Percentiles rank a stretch among this genome's conserved stretches.
Evolutionary conservation across 1,139 yeast species (phyloP).

Genomic region (Scheffersomyces parashehatae): DNA sequence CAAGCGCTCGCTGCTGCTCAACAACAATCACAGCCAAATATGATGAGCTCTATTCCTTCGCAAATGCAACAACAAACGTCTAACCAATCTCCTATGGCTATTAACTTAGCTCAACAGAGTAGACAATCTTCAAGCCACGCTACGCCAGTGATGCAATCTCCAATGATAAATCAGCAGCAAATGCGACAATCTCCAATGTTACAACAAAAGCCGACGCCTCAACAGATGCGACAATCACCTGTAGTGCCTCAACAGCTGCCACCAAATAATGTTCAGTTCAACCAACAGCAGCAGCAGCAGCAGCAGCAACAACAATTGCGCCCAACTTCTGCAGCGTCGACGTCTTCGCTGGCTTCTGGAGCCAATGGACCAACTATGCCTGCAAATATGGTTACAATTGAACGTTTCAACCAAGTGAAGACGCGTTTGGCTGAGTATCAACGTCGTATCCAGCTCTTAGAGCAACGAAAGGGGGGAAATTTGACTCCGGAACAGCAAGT

Average conservation of each 20-base stretch:
- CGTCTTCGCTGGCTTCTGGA: neutral
- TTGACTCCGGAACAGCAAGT: slow-evolving; percentile 32
- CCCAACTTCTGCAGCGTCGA: neutral
- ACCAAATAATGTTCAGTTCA: slow-evolving; percentile 4
- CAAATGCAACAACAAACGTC: neutral
- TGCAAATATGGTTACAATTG: slow-evolving; percentile 37
- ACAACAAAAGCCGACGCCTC: slow-evolving; percentile 6
- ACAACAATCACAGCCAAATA: neutral
- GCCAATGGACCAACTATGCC: slow-evolving; percentile 10
- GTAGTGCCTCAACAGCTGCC: slow-evolving; percentile 1
- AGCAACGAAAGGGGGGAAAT: slow-evolving; percentile 30
- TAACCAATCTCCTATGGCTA: neutral
- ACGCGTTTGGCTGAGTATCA: slow-evolving; percentile 43
- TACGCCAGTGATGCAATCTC: slow-evolving; percentile 12
- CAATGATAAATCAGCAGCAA: slow-evolving; percentile 5
- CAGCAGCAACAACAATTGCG: slow-evolving; percentile 6
- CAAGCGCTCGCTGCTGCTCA: slow-evolving; percentile 1
- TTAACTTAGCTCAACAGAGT: slow-evolving; percentile 7
- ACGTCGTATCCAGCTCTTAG: slow-evolving; percentile 36
- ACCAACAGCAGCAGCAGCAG: slow-evolving; percentile 5
- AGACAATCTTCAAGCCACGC: slow-evolving; percentile 12
- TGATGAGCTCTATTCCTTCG: neutral
- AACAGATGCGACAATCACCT: slow-evolving; percentile 4
- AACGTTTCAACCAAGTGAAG: slow-evolving; percentile 43
- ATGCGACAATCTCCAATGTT: slow-evolving; percentile 14